phyloP scores from a whole-genome alignment of 371 early-diverging fungal genomes.

The Mortierella sp. region DNA sequence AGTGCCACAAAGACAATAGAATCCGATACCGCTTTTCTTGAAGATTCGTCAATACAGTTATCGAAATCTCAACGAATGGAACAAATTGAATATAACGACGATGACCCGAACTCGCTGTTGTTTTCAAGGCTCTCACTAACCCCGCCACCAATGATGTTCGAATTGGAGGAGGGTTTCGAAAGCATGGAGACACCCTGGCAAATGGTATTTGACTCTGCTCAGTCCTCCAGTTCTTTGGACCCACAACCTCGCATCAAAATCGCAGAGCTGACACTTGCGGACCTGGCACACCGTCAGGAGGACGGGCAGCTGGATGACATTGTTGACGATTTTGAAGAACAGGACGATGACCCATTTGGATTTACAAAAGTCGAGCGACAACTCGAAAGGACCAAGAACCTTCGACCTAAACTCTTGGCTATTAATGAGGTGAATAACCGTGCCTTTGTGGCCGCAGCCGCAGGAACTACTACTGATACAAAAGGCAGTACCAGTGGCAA shows the following conservation, averaged over 20 bases:
- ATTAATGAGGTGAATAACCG: conserved; percentile 25
- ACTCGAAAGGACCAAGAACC: conserved; percentile 11
- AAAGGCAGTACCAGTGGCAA: neutral
- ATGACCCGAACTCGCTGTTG: neutral
- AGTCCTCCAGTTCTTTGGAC: neutral
- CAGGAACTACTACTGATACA: neutral
- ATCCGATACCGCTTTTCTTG: neutral
- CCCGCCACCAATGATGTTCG: conserved; percentile 34
- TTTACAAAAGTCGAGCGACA: conserved; percentile 33
- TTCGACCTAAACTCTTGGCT: conserved; percentile 24
- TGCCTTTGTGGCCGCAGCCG: too few species aligned
- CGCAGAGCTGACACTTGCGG: conserved; percentile 6
- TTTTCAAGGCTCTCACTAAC: conserved; percentile 22
- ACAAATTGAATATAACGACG: neutral
- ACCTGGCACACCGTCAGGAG: neutral
- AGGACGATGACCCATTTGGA: conserved; percentile 47
- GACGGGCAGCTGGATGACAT: too few species aligned
- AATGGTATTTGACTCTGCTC: conserved; percentile 25
- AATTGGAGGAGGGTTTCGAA: conserved; percentile 12
- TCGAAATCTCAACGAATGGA: neutral
- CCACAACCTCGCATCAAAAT: neutral
- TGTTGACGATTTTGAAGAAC: neutral
- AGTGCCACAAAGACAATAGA: neutral
- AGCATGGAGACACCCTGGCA: conserved; percentile 8
- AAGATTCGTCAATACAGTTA: neutral